Base-by-base conservation (phyloP, 352 stramenopile genomes). In the Peronospora destructor region DNA sequence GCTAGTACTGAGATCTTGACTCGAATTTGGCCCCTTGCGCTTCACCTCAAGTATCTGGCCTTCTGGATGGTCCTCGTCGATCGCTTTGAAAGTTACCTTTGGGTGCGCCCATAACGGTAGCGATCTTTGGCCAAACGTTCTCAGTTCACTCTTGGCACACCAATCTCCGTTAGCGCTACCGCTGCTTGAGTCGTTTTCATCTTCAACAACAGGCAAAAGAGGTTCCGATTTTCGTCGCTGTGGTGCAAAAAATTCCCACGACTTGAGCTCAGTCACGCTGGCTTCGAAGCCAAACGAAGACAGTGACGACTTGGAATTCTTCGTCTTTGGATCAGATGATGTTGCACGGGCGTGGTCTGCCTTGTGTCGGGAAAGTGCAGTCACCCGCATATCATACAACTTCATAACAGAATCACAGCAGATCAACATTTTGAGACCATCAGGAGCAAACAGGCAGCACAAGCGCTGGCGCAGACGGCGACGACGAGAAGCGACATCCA, bases 101-200 rank as follows among this genome's bases (percentile, higher is more conserved):
- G 80, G 80, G 40, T 88, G 80, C 0, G 80, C 80, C 80, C 80
- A 91, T 2, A 91, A 43, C 12, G 80, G 77, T 13, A 91, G 43
- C 10, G 70, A 76, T 35, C 73, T 61, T 50, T 81, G 76, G 11
- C 66, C 61, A 57, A 76, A 88, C 8, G 80, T 85, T 17, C 76
- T 73, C 17, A 91, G 50, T 53, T 91, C 80, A 49, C 68, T 86
- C 44, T 76, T 85, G 9, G 45, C 29, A 42, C 54, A 72, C 36
- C 14, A 35, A 26, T 66, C 45, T 35, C 59, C 41, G 21, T 52
- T 23, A 29, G 28, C 14, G 26, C 33, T 36, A 36, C 30, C 45
- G 41, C 12, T 40, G 32, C 4, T 45, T 44, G 38, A 42, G 41
- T 39, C 43, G 10, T 45, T 17, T 21, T 38, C 33, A 3, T 50